Base-by-base conservation (phyloP, 352 stramenopile species). In the Phytophthora colocasiae region DNA sequence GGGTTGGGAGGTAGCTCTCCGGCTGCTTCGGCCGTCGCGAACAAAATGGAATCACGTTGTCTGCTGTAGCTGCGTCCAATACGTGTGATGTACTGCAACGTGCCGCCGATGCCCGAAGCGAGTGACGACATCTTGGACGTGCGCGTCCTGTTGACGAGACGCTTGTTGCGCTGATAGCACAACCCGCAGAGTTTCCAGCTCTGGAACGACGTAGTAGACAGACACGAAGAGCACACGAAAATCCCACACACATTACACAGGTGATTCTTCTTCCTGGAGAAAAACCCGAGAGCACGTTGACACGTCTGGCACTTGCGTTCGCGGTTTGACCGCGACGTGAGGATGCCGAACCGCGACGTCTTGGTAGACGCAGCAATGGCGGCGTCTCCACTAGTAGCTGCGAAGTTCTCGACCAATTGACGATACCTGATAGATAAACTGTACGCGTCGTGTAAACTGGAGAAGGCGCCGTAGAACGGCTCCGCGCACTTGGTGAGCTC, bases 271-370 rank as follows among this genome's bases (percentile, higher is more conserved):
- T 86, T 89, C 36, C 73, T 75, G 15, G 63, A 75, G 59, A 92
- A 85, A 60, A 90, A 68, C 6, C 83, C 75, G 2, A 92, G 72
- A 29, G 76, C 73, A 41, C 80, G 83, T 19, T 86, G 78, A 58
- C 83, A 92, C 6, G 84, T 81, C 47, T 92, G 83, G 39, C 83
- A 92, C 47, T 87, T 80, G 53, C 76, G 79, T 43, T 86, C 74
- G 11, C 76, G 75, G 29, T 64, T 81, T 19, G 76, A 78, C 1
- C 65, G 67, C 3, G 56, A 71, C 46, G 70, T 76, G 38, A 74
- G 52, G 40, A 75, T 61, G 0, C 39, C 63, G 46, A 73, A 78
- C 14, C 63, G 51, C 17, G 64, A 75, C 58, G 71, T 71, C 58
- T 62, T 73, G 1, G 55, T 71, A 1, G 66, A 69, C 10, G 66